Base-by-base conservation (phyloP, 352 stramenopile species). In the Phytophthora agathidicida region DNA sequence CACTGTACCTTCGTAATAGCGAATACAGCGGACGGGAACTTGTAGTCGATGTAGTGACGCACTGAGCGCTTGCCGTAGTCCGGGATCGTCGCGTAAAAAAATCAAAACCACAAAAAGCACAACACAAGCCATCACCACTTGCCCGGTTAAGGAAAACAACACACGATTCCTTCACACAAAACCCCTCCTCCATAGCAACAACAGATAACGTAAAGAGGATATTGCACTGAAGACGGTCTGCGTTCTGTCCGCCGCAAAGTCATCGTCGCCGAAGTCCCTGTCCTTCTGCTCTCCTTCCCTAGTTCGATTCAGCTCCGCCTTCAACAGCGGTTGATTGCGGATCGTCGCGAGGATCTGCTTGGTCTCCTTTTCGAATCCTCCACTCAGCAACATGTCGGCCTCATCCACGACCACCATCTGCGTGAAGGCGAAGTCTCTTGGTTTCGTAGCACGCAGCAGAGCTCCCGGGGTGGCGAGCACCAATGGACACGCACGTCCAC, bases 281-380 rank as follows among this genome's bases (percentile, higher is more conserved):
- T 61, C 23, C 9, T 56, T 53, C 7, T 14, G 7, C 26, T 67
- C 33, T 6, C 11, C 7, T 5, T 66, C 51, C 7, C 47, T 52
- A 31, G 65, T 52, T 33, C 64, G 41, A 48, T 91, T 93, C 13
- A 88, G 55, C 16, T 74, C 49, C 3, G 71, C 42, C 5, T 56
- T 53, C 19, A 83, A 51, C 42, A 93, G 55, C n/a, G 80, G 71
- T 43, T 93, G 83, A 45, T 93, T 93, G 24, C 81, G 79, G 56
- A 93, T 91, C 20, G 80, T 89, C 33, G 81, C 82, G 23, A 92
- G 60, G 50, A 94, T 81, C 60, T 91, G 82, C 66, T 94, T 94
- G 17, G 83, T 90, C 55, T 92, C 79, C 27, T 75, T 75, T 52
- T 91, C 85, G 39, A 88, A 89, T 20, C 83, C 85, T 11, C 85